A percentile compares a stretch with the other conserved stretches of the same genome.
Conservation (phyloP, 148 eudicot genomes). For the Salicornia ramosissima region DNA sequence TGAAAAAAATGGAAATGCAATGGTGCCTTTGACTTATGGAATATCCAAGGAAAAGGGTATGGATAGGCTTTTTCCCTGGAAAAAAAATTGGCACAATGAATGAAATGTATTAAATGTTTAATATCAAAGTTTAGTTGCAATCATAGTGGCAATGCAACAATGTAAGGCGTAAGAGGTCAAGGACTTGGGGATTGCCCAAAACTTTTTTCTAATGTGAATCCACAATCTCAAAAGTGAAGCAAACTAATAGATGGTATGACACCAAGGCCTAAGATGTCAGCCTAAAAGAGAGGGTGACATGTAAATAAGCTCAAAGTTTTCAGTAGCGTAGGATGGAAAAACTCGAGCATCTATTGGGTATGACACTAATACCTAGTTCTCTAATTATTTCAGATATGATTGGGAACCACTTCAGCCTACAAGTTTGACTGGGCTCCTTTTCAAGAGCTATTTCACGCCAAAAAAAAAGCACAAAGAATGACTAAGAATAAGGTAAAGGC, state of each 20-base stretch:
- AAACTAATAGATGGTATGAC: neutral
- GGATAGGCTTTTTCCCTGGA: neutral
- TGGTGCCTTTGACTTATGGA: neutral
- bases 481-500: neutral
- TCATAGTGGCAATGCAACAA: neutral
- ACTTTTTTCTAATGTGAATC: neutral
- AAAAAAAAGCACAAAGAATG: neutral
- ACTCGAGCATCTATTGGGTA: neutral
- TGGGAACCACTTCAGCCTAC: neutral
- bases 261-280: neutral
- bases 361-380: neutral
- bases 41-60: neutral
- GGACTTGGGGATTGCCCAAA: neutral
- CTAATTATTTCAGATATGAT: neutral
- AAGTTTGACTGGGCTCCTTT: neutral
- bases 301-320: too few relatives aligned
- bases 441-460: neutral
- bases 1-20: too few relatives aligned
- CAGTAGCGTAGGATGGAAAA: too few relatives aligned
- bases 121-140: neutral
- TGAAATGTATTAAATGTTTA: neutral
- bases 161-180: neutral
- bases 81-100: neutral
- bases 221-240: neutral
- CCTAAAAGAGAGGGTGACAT: neutral